Evolutionary conservation across 192 early-diverging fungal species (phyloP).

Genomic region (Backusella psychrophila): DNA sequence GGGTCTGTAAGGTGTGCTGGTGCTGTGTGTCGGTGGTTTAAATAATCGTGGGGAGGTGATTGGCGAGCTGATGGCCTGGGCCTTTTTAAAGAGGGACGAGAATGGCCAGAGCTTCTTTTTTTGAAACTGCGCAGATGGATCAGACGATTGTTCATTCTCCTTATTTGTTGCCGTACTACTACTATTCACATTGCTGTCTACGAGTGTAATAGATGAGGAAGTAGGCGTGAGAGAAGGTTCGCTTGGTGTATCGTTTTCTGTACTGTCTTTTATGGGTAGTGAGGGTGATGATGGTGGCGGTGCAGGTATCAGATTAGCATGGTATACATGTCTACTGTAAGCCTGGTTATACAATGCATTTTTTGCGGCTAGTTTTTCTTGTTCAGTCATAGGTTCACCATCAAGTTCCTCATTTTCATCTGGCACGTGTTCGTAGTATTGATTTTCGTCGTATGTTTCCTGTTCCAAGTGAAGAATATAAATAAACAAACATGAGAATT

Average conservation of each 20-base stretch:
- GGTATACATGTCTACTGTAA: background rate
- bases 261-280: background rate
- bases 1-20: background rate
- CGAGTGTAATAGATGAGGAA: background rate
- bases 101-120: constrained; percentile 8
- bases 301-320: background rate
- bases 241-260: background rate
- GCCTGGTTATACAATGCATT: constrained; percentile 3
- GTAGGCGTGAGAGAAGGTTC: background rate
- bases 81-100: background rate
- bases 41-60: background rate
- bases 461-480: background rate
- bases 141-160: background rate
- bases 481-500: constrained; percentile 5
- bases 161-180: background rate
- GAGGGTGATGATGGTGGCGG: background rate
- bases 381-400: constrained; percentile 11
- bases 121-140: background rate
- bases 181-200: background rate
- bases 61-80: background rate
- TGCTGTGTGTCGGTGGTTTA: background rate
- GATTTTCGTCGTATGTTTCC: background rate
- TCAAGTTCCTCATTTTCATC: background rate
- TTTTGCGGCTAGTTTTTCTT: background rate
- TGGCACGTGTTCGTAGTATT: background rate